Percentiles rank a stretch among this genome's conserved stretches.
Evolutionary conservation across 345 rosid genomes (phyloP).

Genomic region (Salix viminalis): DNA sequence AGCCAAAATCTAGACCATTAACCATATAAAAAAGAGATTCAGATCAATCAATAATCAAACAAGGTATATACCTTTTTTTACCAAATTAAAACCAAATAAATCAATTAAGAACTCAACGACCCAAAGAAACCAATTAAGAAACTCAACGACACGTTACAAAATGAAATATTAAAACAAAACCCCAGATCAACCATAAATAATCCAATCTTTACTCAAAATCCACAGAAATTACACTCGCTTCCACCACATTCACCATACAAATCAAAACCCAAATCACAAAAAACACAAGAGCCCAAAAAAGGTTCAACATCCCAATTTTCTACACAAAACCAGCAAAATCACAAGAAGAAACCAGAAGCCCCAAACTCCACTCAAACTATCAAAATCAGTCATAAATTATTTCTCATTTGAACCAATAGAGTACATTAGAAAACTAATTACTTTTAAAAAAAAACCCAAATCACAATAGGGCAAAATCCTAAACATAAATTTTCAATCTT

Average conservation of each 20-base stretch:
- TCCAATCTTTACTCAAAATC: neutral
- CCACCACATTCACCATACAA: neutral
- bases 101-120: neutral
- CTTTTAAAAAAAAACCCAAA: too few relatives aligned
- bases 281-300: neutral
- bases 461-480: too few relatives aligned
- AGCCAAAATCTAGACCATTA: neutral
- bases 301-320: too few relatives aligned
- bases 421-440: too few relatives aligned
- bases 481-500: too few relatives aligned
- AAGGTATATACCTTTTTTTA: neutral
- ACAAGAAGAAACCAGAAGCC: too few relatives aligned
- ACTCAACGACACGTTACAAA: neutral
- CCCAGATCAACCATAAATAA: neutral
- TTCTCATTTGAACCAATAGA: too few relatives aligned
- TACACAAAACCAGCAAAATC: too few relatives aligned
- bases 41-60: neutral
- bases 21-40: neutral
- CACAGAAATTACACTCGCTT: neutral
- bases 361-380: too few relatives aligned
- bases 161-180: neutral
- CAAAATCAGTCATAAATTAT: too few relatives aligned
- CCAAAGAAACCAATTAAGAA: neutral
- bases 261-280: neutral
- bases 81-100: neutral